Percentiles rank a stretch among this genome's conserved stretches.
Conservation (phyloP, 768 basidiomycete species). For the Suillus brevipes region DNA sequence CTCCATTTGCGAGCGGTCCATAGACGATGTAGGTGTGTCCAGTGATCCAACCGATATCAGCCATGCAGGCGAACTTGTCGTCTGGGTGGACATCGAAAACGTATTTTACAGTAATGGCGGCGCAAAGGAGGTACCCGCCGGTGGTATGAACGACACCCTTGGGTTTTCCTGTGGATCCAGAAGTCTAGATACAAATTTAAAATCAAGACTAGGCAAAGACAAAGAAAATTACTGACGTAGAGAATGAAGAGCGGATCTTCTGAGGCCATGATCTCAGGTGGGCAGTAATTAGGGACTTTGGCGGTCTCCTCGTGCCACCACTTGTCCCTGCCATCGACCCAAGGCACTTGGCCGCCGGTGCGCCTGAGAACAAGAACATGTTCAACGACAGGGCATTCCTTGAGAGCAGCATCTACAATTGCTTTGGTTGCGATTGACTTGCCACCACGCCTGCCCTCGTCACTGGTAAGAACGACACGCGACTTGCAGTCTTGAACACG, state of each 20-base stretch:
- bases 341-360: conserved; percentile 80
- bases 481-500: conserved; percentile 87
- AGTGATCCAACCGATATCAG: conserved; percentile 98
- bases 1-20: conserved; percentile 86
- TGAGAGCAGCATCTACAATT: conserved; percentile 90
- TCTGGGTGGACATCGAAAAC: conserved; percentile 98
- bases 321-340: conserved; percentile 81
- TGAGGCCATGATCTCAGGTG: conserved; percentile 82
- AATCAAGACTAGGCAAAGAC: conserved; percentile 2
- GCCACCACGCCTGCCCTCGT: conserved; percentile 92
- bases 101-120: conserved; percentile 91
- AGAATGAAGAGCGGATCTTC: conserved; percentile 99
- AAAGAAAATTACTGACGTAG: conserved; percentile 62
- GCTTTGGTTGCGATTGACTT: conserved; percentile 93
- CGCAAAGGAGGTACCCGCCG: conserved; percentile 88
- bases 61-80: conserved; percentile 97
- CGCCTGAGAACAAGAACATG: conserved; percentile 88
- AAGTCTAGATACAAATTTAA: conserved; percentile 57
- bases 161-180: conserved; percentile 92
- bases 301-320: conserved; percentile 97
- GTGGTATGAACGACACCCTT: conserved; percentile 96
- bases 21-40: conserved; percentile 97
- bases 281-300: conserved; percentile 85
- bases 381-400: conserved; percentile 81
- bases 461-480: conserved; percentile 91